Base-by-base conservation (phyloP, 306 rosid species). In the Cucumis cinereus region DNA sequence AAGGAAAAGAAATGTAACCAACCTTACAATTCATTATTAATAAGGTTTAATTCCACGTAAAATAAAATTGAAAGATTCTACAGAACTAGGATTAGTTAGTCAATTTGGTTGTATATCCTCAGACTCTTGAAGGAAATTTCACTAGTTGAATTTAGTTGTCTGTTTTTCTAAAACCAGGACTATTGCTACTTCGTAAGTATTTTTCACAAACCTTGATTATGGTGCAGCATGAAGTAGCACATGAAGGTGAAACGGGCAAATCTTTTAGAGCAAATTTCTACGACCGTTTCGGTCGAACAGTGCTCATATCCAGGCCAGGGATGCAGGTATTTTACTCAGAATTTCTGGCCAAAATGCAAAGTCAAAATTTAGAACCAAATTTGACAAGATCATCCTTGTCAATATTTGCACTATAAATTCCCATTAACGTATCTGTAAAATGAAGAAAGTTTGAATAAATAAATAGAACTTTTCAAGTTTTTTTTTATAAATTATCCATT, bases 171-270 rank as follows among this genome's bases (percentile, higher is more conserved):
- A 47, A 43, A 49, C 54, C 8, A 14, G 3, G 6, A 49, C 54
- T 49, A 50, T 15, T 50, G 55, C 20, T 6, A 50, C 57, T 23
- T 1, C 5, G 1, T 20, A 53, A 67, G 73, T n/a, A 35, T 77
- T 49, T 68, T 12, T 10, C 20, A 53, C 17, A 16, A 56, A 55
- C 19, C 23, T 41, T 10, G 14, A 24, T 41, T 3, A 14, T 61
- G 38, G n/a, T 62, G 79, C 85, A 94, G 98, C 81, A 79, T 81
- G 93, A 91, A 81, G 87, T 94, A 53, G 97, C 96, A 43, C 95
- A 91, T 55, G 98, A 91, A 84, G 96, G 98, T 30, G 97, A 86
- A 83, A 94, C 97, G 0, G 98, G 98, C 5, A 94, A 94, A 86
- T 94, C 82, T 16, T 94, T 84, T 7, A 86, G 89, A 82, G 93